Evolutionary conservation across 2,329 filamentous ascomycete species (phyloP).

Genomic region (Colletotrichum sidae): DNA sequence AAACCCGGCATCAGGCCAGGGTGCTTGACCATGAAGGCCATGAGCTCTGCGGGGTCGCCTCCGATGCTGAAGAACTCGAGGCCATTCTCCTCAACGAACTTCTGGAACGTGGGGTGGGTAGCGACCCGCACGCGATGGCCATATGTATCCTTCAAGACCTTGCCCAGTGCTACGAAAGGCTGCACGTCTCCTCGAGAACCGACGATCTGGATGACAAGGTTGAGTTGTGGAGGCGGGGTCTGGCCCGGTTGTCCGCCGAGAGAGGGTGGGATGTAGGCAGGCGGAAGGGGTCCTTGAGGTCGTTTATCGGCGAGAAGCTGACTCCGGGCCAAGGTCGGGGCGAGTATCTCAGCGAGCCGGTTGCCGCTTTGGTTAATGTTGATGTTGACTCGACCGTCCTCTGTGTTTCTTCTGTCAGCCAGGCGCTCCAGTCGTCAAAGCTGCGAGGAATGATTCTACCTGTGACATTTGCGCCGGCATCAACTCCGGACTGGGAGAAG

Average conservation of each 20-base stretch:
- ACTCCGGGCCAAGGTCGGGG: constrained; percentile 67
- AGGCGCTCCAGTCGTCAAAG: constrained; percentile 15
- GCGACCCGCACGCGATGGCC: constrained; percentile 80
- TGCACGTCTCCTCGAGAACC: constrained; percentile 82
- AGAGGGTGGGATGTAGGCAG: constrained; percentile 78
- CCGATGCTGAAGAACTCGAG: constrained; percentile 83
- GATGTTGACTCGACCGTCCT: constrained; percentile 83
- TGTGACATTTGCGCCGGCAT: constrained; percentile 70
- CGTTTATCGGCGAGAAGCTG: constrained; percentile 63
- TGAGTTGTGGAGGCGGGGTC: constrained; percentile 68
- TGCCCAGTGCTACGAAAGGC: constrained; percentile 78
- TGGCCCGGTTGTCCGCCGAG: constrained; percentile 73
- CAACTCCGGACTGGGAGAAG: constrained; percentile 71
- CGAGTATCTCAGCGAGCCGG: constrained; percentile 74
- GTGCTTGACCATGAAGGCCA: constrained; percentile 94
- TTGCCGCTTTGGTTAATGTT: constrained; percentile 79
- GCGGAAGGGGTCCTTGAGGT: constrained; percentile 62
- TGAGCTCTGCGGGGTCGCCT: constrained; percentile 80
- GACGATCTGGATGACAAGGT: constrained; percentile 81
- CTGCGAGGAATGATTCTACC: constrained; percentile 47
- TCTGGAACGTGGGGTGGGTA: constrained; percentile 76
- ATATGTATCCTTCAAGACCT: constrained; percentile 71
- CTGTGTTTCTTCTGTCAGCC: constrained; percentile 49
- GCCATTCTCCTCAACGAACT: constrained; percentile 76
- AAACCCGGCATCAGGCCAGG: constrained; percentile 87